Base-by-base conservation (phyloP, 2,329 filamentous ascomycete genomes). In the Cladosporium phlei region DNA sequence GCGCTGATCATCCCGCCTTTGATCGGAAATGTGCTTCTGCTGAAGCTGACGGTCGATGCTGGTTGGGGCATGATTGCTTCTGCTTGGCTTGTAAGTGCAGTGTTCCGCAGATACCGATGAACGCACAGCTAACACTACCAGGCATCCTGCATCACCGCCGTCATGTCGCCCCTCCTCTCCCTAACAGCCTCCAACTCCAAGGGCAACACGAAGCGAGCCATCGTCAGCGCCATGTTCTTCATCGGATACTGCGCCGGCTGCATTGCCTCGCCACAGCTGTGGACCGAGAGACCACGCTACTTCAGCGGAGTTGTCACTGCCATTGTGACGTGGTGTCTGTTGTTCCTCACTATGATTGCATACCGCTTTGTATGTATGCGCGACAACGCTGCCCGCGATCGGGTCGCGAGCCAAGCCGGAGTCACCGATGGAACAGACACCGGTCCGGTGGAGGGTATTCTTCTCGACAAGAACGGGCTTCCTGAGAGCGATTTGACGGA, bases 121-220 rank as follows among this genome's bases (percentile, higher is more conserved):
- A 21, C 16, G 3, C 10, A 10, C 4, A 28, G 34, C 27, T 40
- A 11, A 40, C 25, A 21, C 20, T n/a, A 9, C 4, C 8, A 40
- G 20, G 63, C 69, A 20, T 71, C 69, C 2, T 69, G 67, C 44
- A 72, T 73, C 48, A 69, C 38, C 4, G 69, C 66, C 21, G 56
- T 63, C 24, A 68, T 66, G 66, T 68, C 66, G 3, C 66, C 72
- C 17, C 62, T 72, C 1, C 62, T 74, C 7, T 69, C 64, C 1
- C 63, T 75, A 1, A 65, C 62, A 1, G 71, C 72, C 0, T 75
- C 72, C 3, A 76, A 76, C 46, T 66, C 75, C 20, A 72, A 74
- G 42, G 73, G 74, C 0, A 76, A 76, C 55, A 76, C 73, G 1
- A 77, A 76, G 53, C 68, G 69, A 3, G 62, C 71, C 7, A 61